These are phyloP conservation scores for Celoporthe dispersa DNA, from an alignment of 2,329 filamentous ascomycete genomes.

Conservation along the genomic window DNA sequence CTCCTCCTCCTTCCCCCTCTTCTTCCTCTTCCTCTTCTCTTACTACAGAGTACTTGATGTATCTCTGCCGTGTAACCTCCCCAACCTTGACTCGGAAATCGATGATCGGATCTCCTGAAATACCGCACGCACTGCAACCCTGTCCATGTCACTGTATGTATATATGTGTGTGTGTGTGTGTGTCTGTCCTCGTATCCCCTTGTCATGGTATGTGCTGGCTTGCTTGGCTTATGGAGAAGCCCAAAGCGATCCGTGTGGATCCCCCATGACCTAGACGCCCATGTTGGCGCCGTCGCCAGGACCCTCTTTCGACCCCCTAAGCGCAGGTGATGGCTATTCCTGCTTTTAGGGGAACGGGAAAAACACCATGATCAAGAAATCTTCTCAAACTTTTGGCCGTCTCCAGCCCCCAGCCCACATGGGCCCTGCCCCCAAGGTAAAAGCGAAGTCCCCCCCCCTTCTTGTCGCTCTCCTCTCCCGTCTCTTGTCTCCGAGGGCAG, in stretches of 20 bases:
- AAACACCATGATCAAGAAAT: not conserved
- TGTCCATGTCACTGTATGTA: not conserved
- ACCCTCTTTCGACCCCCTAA: constrained; percentile 13
- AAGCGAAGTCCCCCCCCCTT: not conserved
- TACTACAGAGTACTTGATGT: no score
- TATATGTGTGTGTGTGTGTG: no score
- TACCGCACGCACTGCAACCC: not conserved
- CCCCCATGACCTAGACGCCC: constrained; percentile 5
- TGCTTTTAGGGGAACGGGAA: constrained; percentile 22
- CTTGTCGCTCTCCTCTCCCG: not conserved
- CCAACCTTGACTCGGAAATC: not conserved
- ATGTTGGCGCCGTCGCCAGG: not conserved
- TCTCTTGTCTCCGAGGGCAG: not conserved
- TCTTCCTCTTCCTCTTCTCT: no score
- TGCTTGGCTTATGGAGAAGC: not conserved
- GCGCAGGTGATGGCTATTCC: constrained; percentile 25
- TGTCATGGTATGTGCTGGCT: no score
- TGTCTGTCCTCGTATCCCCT: no score
- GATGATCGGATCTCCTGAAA: not conserved
- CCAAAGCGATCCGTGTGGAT: not conserved
- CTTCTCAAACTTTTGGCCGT: not conserved
- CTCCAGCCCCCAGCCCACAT: not conserved
- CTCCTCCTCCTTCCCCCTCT: no score
- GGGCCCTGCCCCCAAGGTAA: no score
- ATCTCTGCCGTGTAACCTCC: not conserved